Evolutionary conservation across 345 rosid genomes (phyloP), one percentile per base, ranked within the genome.

Genomic region (Excoecaria agallocha): DNA sequence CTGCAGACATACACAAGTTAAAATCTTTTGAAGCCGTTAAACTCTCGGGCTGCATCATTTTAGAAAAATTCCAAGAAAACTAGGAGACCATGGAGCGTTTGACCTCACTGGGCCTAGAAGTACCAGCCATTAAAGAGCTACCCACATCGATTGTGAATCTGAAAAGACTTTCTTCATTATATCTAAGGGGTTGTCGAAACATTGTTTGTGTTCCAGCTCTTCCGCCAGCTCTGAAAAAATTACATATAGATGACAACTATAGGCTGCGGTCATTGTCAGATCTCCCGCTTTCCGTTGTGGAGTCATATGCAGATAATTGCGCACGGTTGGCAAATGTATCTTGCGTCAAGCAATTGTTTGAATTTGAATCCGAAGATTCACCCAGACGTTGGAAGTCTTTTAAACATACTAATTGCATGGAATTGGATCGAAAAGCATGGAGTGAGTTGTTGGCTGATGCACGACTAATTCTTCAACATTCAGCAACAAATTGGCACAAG

Each of bases 61-160:
- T 74, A 58, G 6, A 51, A 38, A 41, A 24, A 6, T 64, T 74
- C 6, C 77, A 70, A n/a, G 61, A 63, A 12, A 58, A 70, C 49
- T 22, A 5, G 15, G 62, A 70, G 22, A 12, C 5, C 49, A 79
- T 73, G 66, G n/a, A 51, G 24, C 12, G 9, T 19, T 15, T 75
- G 37, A 8, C 16, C 45, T 3, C 0, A 25, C 0, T 19, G 52
- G 17, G 6, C 7, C 39, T 79, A n/a, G 30, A 5, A 24, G 39
- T 48, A 17, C 54, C 82, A 16, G 15, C 16, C 12, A 22, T 79
- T 12, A 41, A 45, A 20, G 59, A 71, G 39, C 37, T 45, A 0
- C 76, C 75, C 12, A 16, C 20, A 11, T 59, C 73, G 12, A 43
- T 80, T 50, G 76, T 56, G 30, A 17, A 41, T 24, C 35, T 71